A percentile compares a stretch with the other conserved stretches of the same genome.
Evolutionary conservation across 257 asterid genomes (phyloP).

Genomic region (Eucommia ulmoides): DNA sequence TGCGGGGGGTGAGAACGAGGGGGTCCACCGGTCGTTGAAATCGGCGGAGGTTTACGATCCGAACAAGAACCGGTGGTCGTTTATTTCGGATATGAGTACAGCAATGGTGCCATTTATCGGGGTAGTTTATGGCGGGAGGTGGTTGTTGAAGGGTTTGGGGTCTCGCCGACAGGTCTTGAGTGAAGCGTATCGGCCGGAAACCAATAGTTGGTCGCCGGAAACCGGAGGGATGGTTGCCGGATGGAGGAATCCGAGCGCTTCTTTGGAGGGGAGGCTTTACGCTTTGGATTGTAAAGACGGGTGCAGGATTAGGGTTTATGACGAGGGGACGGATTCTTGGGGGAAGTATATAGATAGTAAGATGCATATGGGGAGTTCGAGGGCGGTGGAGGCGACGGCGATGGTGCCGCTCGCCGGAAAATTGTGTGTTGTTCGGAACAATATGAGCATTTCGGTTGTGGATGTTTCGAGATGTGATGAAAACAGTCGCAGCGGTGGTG

Average conservation of each 20-base stretch:
- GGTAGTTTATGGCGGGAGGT: constrained; percentile 17
- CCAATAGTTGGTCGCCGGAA: constrained; percentile 18
- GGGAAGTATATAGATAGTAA: constrained; percentile 21
- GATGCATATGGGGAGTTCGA: constrained; percentile 21
- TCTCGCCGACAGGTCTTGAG: constrained; percentile 12
- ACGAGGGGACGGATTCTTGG: constrained; percentile 20
- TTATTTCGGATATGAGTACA: constrained; percentile 27
- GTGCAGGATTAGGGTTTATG: constrained; percentile 23
- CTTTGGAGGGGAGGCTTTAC: constrained; percentile 16
- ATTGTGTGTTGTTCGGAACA: constrained; percentile 19
- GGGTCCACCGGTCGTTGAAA: constrained; percentile 24
- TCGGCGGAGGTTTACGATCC: constrained; percentile 38
- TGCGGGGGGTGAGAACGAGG: constrained; percentile 36
- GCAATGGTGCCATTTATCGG: constrained; percentile 32
- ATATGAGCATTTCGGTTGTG: constrained; percentile 19
- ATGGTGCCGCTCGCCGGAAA: constrained; percentile 19
- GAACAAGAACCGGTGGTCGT: constrained; percentile 29
- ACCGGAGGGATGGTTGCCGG: constrained; percentile 23
- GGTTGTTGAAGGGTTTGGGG: constrained; percentile 24
- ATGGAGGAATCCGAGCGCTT: constrained; percentile 23
- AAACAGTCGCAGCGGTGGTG: constrained; percentile 2
- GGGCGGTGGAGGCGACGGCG: constrained; percentile 21
- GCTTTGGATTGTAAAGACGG: constrained; percentile 25
- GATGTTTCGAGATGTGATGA: constrained; percentile 17
- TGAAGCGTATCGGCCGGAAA: constrained; percentile 22